A percentile compares a stretch with the other conserved stretches of the same genome.
Evolutionary conservation across 2,329 filamentous ascomycete genomes (phyloP).

Genomic region (Zalaria sp.): DNA sequence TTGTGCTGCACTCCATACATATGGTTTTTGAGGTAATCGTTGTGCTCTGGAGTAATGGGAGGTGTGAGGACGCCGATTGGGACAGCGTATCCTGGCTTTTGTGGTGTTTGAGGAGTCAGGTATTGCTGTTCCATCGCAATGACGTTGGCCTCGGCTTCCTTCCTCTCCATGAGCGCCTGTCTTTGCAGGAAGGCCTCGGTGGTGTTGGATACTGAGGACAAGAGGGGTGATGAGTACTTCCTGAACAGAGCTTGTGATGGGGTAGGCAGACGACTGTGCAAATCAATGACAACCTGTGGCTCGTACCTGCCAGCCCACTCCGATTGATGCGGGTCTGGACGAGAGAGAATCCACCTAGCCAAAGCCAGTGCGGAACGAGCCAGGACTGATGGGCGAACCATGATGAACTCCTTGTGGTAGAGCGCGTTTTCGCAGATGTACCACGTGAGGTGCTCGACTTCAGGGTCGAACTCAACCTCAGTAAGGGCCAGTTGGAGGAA

Average conservation of each 20-base stretch:
- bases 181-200: slow-evolving; percentile 54
- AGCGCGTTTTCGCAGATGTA: slow-evolving; percentile 93
- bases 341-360: slow-evolving; percentile 70
- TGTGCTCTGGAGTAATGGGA: slow-evolving; percentile 65
- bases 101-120: slow-evolving; percentile 61
- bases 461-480: slow-evolving; percentile 59
- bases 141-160: slow-evolving; percentile 8
- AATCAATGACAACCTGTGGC: slow-evolving; percentile 48
- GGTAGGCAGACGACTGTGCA: slow-evolving; percentile 51
- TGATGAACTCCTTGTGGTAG: slow-evolving; percentile 95
- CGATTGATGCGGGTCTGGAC: slow-evolving; percentile 55
- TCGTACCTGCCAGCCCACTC: slow-evolving; percentile 64
- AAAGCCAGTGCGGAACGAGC: slow-evolving; percentile 77
- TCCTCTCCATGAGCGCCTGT: slow-evolving; percentile 30
- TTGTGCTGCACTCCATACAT: slow-evolving; percentile 12
- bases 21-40: slow-evolving; percentile 13
- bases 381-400: slow-evolving; percentile 79
- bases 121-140: slow-evolving; percentile 19
- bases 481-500: slow-evolving; percentile 80
- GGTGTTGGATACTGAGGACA: slow-evolving; percentile 49
- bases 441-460: slow-evolving; percentile 86
- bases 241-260: slow-evolving; percentile 53
- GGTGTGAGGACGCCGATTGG: slow-evolving; percentile 70
- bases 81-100: slow-evolving; percentile 56
- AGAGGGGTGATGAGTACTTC: slow-evolving; percentile 54